Base-by-base conservation (phyloP, 768 basidiomycete genomes). In the Amanita pallidorosea region DNA sequence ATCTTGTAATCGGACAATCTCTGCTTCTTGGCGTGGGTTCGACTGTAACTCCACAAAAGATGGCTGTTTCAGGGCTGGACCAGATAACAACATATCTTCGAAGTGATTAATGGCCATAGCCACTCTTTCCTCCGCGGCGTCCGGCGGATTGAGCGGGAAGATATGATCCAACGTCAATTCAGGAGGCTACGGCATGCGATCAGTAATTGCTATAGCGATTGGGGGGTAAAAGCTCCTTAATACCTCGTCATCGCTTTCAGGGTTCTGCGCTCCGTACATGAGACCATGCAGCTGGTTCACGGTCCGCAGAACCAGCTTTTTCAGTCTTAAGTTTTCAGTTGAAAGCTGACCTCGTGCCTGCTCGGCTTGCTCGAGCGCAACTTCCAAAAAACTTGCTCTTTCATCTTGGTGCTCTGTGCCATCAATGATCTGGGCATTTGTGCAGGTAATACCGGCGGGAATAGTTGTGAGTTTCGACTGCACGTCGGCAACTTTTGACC, bases 281-380 rank as follows among this genome's bases (percentile, higher is more conserved):
- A 81, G 63, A 13, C 70, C 63, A 60, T 84, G 80, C 15, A 86
- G 61, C 52, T 82, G 80, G 56, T 89, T 88, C 33, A 81, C 77
- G 5, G 77, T 70, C 35, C 71, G 71, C 45, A 92, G 59, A 3
- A 87, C 61, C 23, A 88, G 63, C 27, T 72, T 75, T 49, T 78
- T 77, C 33, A 91, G 70, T 33, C 70, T 68, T 29, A 73, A 60
- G 48, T 84, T 88, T 61, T 92, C 87, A 34, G 81, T 77, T 27
- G 69, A 63, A 17, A 91, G 73, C 40, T 75, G 75, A 20, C 67
- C 67, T 35, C 85, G 70, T 1, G 85, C 78, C 46, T 72, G 70
- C 61, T 91, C 88, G 0, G 87, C 81, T 56, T 90, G 77, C 43
- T 83, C 81, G 31, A 91, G 68, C 5, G 86, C 81, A 27, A 75